Base-by-base conservation (phyloP, 345 rosid species). In the Eucalyptus rudis region DNA sequence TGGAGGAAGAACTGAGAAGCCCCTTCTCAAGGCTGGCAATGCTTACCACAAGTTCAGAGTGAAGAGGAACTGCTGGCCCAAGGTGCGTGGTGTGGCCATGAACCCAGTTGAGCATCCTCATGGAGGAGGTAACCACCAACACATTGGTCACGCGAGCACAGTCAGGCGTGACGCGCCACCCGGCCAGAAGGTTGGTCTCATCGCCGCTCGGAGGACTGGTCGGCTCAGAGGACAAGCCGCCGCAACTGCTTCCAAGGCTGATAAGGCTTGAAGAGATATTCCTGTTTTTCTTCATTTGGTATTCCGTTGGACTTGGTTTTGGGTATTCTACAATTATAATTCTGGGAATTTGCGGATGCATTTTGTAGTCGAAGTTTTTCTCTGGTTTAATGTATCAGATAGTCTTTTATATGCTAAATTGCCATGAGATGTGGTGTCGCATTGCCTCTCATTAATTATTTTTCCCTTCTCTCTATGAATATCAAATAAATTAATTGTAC, bases 61-160 rank as follows among this genome's bases (percentile, higher is more conserved):
- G 66, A 93, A 93, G 93, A 91, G 95, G 90, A 93, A 93, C 91
- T 91, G 95, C 94, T 93, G 95, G 95, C 95, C 95, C 24, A 92
- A 92, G 94, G 95, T 93, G 6, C 93, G 95, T 86, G 95, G 95
- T 91, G 95, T 93, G 90, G 95, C 95, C 40, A 93, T 93, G 95
- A 93, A 93, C 64, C 95, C 95, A 2, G 95, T 93, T 19, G 95
- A 93, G 92, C 95, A 93, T 93, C 95, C 95, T 68, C 95, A 93
- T 6, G 95, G 95, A 68, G 95, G 95, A 59, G 95, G 95, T 89
- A 93, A 93, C 86, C 95, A 93, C 88, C 94, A 93, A 68, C 94
- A 93, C 45, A 93, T 93, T 86, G 95, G 95, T 24, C 95, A 93
- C 56, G 94, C 92, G 3, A 93, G 95, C 86, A 93, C 94, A 2